Evolutionary conservation across 2,329 filamentous ascomycete genomes (phyloP).

Genomic region (Colletotrichum spinosum): DNA sequence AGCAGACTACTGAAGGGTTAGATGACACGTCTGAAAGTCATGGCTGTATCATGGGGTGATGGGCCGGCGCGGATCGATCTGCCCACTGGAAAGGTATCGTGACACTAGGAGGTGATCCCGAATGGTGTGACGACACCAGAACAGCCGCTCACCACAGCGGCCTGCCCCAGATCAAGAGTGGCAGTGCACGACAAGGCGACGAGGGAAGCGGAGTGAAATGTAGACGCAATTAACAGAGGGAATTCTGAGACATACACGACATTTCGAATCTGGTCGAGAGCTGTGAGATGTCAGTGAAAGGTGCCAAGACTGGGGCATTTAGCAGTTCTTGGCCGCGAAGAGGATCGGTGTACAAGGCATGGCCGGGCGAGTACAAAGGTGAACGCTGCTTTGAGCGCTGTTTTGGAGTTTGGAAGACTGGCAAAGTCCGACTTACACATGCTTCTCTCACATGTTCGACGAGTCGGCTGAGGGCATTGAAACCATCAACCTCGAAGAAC

Average conservation of each 20-base stretch:
- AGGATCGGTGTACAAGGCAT: conserved; percentile 8
- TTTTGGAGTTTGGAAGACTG: no score
- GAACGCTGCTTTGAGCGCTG: no score
- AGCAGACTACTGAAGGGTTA: conserved; percentile 58
- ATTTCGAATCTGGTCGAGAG: conserved; percentile 63
- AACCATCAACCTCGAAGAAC: conserved; percentile 34
- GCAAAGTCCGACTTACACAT: conserved; percentile 51
- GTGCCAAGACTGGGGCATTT: conserved; percentile 48
- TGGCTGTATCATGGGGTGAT: conserved; percentile 14
- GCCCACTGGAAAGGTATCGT: conserved; percentile 29
- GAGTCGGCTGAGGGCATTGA: conserved; percentile 40
- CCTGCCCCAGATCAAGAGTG: no score
- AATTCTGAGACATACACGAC: conserved; percentile 55
- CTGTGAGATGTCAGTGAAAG: conserved; percentile 52
- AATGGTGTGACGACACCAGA: not conserved
- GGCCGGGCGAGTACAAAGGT: not conserved
- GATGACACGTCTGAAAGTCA: not conserved
- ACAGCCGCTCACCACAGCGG: no score
- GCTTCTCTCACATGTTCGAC: conserved; percentile 54
- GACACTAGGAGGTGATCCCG: not conserved
- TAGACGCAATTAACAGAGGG: conserved; percentile 28
- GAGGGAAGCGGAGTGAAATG: conserved; percentile 27
- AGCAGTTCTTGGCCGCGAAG: conserved; percentile 43
- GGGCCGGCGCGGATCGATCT: conserved; percentile 10
- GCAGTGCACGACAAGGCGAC: not conserved